A percentile compares a stretch with the other conserved stretches of the same genome.
Conservation (phyloP, 2,329 filamentous ascomycete genomes). For the Cercospora beticola region DNA sequence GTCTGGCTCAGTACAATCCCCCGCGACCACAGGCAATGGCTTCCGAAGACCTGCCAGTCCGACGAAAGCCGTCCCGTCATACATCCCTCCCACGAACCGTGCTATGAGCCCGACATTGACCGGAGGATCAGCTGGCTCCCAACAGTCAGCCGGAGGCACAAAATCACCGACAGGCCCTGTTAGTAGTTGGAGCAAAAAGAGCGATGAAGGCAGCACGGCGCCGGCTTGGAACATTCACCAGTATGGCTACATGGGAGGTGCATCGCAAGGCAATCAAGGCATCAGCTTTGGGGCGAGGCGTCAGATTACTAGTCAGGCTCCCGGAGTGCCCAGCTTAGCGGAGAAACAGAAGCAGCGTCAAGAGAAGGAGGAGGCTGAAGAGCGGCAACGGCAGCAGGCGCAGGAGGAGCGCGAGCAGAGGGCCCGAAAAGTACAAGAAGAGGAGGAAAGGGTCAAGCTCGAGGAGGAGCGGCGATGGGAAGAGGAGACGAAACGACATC, state of each 20-base stretch:
- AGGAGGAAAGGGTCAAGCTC: constrained; percentile 61
- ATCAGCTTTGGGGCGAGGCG: constrained; percentile 87
- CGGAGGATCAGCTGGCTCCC: constrained; percentile 59
- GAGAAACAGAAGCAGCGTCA: constrained; percentile 74
- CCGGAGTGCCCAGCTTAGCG: constrained; percentile 73
- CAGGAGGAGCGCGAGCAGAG: constrained; percentile 55
- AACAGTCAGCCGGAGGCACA: constrained; percentile 35
- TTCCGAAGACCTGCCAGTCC: constrained; percentile 29
- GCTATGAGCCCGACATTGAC: constrained; percentile 50
- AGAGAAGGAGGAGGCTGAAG: constrained; percentile 58
- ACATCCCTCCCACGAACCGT: constrained; percentile 31
- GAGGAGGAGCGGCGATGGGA: constrained; percentile 69
- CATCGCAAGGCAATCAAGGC: constrained; percentile 91
- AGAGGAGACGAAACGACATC: constrained; percentile 60
- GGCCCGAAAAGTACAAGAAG: constrained; percentile 53
- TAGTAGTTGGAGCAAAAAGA: constrained; percentile 87
- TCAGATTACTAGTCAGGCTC: constrained; percentile 84
- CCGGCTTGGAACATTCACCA: constrained; percentile 99
- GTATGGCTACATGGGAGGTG: constrained; percentile 97
- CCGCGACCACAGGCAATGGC: constrained; percentile 25
- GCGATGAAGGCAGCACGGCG: constrained; percentile 74
- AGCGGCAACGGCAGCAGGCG: constrained; percentile 47
- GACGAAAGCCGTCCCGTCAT: constrained; percentile 32
- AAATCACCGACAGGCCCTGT: constrained; percentile 56
- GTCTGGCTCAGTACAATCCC: constrained; percentile 45